Conservation (phyloP, 495 filamentous ascomycete genomes). For the Lophiotrema nucula region DNA sequence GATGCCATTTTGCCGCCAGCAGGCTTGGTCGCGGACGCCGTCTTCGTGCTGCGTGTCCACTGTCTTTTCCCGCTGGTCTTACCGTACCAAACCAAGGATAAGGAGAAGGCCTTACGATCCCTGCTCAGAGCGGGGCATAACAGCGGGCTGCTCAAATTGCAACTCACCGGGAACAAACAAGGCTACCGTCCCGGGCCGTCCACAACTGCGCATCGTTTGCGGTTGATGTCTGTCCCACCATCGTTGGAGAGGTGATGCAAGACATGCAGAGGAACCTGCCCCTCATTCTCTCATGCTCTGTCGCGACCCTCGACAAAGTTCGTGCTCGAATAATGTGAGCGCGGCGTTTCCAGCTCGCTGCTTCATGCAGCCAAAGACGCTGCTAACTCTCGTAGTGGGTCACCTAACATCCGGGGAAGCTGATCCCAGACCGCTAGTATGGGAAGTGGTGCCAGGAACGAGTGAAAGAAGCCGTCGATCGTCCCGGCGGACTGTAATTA, state of each 20-base stretch:
- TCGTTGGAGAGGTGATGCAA: too few relatives aligned
- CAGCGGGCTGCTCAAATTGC: constrained; percentile 3
- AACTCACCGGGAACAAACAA: too few relatives aligned
- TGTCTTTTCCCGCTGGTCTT: constrained; percentile 1
- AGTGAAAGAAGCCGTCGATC: constrained; percentile 29
- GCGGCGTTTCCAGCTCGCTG: not conserved
- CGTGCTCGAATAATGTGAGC: too few relatives aligned
- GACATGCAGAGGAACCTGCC: too few relatives aligned
- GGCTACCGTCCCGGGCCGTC: too few relatives aligned
- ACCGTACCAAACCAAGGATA: constrained; percentile 8
- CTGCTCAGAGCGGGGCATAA: constrained; percentile 22
- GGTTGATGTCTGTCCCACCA: too few relatives aligned
- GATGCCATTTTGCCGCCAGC: constrained; percentile 4
- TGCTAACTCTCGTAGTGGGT: constrained; percentile 28
- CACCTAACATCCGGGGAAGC: constrained; percentile 37
- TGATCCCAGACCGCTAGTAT: constrained; percentile 25
- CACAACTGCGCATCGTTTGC: too few relatives aligned
- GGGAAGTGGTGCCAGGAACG: constrained; percentile 30
- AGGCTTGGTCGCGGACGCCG: constrained; percentile 2
- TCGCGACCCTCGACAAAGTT: too few relatives aligned
- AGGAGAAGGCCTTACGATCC: not conserved
- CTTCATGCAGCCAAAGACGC: constrained; percentile 19
- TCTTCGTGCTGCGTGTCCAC: not conserved
- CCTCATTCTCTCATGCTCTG: too few relatives aligned
- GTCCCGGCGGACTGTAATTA: constrained; percentile 17